Percentiles rank a stretch among this genome's conserved stretches.
Conservation (phyloP, 202 grass and related monocot species). For the Musa balbisiana region DNA sequence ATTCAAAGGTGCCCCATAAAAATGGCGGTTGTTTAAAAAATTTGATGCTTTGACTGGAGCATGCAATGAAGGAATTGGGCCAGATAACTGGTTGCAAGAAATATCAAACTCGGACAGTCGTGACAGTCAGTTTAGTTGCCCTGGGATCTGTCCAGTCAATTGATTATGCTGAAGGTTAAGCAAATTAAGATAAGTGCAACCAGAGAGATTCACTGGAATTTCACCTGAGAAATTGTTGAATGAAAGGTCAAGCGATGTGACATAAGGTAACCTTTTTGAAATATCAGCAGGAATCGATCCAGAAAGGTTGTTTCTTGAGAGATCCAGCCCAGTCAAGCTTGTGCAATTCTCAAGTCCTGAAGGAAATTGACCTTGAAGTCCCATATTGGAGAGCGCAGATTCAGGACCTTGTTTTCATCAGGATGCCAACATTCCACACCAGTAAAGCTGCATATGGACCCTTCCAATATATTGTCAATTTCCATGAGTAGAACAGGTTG, state of each 20-base stretch:
- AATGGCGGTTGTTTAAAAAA: slow-evolving; percentile 45
- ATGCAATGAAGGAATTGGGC: slow-evolving; percentile 17
- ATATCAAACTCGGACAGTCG: slow-evolving; percentile 36
- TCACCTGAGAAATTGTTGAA: slow-evolving; percentile 44
- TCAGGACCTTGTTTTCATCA: slow-evolving; percentile 64
- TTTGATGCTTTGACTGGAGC: fast-evolving
- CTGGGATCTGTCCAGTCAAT: slow-evolving; percentile 45
- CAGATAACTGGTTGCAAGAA: slow-evolving; percentile 53
- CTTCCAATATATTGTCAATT: slow-evolving; percentile 13
- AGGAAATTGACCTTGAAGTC: slow-evolving; percentile 63
- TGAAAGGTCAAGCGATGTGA: slow-evolving; percentile 59
- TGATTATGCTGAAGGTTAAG: slow-evolving; percentile 69
- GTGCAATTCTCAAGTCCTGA: slow-evolving; percentile 49
- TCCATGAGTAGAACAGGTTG: slow-evolving; percentile 46
- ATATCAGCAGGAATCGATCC: slow-evolving; percentile 56
- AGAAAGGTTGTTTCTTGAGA: slow-evolving; percentile 52
- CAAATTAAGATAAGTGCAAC: slow-evolving; percentile 47
- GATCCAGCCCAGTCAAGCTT: slow-evolving; percentile 61
- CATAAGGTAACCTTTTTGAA: slow-evolving; percentile 25
- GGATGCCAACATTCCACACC: slow-evolving; percentile 87
- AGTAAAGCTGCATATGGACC: slow-evolving; percentile 52
- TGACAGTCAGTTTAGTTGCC: slow-evolving; percentile 27
- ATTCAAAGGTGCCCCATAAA: slow-evolving; percentile 41
- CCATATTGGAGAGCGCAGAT: slow-evolving; percentile 61
- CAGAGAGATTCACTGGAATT: slow-evolving; percentile 42